Evolutionary conservation across 2,329 filamentous ascomycete species (phyloP).

Genomic region (Trichoderma gracile): DNA sequence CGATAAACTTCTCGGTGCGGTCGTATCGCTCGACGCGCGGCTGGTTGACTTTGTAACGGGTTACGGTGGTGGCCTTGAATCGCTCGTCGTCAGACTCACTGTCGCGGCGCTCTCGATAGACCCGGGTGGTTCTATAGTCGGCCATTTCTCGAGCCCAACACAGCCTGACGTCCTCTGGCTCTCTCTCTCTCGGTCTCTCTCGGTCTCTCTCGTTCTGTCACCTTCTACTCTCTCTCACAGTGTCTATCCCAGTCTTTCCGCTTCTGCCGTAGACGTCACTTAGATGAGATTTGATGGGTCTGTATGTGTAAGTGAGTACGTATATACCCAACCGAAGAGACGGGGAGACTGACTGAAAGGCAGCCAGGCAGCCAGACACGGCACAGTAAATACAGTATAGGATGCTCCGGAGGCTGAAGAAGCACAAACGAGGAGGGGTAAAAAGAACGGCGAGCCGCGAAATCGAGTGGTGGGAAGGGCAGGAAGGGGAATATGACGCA

Average conservation of each 20-base stretch:
- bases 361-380: constrained; percentile 24
- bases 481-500: constrained; percentile 15
- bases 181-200: background rate
- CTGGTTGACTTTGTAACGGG: constrained; percentile 54
- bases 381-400: constrained; percentile 20
- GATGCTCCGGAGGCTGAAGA: constrained; percentile 14
- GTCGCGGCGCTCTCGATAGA: constrained; percentile 39
- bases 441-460: background rate
- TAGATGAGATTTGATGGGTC: background rate
- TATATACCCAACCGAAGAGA: background rate
- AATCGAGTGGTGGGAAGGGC: constrained; percentile 10
- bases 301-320: too few species aligned
- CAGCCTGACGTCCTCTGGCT: background rate
- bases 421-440: constrained; percentile 9
- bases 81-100: constrained; percentile 48
- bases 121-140: constrained; percentile 40
- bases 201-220: background rate
- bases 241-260: background rate
- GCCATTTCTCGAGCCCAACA: constrained; percentile 35
- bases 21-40: constrained; percentile 46
- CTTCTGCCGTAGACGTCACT: constrained; percentile 4
- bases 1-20: constrained; percentile 42
- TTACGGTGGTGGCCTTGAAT: constrained; percentile 51
- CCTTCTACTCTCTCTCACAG: background rate
- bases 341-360: background rate